These are phyloP conservation scores for Vigna mungo DNA, from an alignment of 306 rosid genomes.

Conservation along the genomic window DNA sequence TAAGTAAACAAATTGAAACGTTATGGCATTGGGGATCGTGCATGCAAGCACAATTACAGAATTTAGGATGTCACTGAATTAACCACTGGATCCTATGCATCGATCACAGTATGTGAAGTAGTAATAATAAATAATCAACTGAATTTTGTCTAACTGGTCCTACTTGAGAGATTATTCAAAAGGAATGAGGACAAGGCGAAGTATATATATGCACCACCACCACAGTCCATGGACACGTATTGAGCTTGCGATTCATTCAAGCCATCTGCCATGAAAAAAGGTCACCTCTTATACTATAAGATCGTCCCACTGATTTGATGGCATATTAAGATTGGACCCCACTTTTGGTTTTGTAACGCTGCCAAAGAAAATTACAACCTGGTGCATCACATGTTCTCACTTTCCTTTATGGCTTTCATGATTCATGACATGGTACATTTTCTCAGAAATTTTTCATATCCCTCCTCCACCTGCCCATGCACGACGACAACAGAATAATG, in stretches of 20 bases:
- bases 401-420: slow-evolving; percentile 34
- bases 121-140: slow-evolving; percentile 8
- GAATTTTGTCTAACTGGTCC: slow-evolving; percentile 25
- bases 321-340: slow-evolving; percentile 48
- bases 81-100: slow-evolving; percentile 45
- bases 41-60: slow-evolving; percentile 19
- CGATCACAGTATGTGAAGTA: slow-evolving; percentile 3
- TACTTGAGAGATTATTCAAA: slow-evolving; percentile 38
- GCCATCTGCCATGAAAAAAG: neutral
- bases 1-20: slow-evolving; percentile 16
- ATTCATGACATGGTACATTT: slow-evolving; percentile 34
- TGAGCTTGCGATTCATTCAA: slow-evolving; percentile 22
- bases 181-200: slow-evolving; percentile 34
- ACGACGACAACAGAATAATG: slow-evolving; percentile 29
- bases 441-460: neutral
- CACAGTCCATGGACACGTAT: neutral
- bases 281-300: neutral
- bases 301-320: slow-evolving; percentile 38
- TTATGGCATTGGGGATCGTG: slow-evolving; percentile 10
- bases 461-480: slow-evolving; percentile 22
- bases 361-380: slow-evolving; percentile 46
- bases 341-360: slow-evolving; percentile 25
- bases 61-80: slow-evolving; percentile 20
- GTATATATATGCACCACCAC: neutral
- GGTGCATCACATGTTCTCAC: slow-evolving; percentile 45